Evolutionary conservation across 192 early-diverging fungal species (phyloP).

Genomic region (Funneliformis mosseae): DNA sequence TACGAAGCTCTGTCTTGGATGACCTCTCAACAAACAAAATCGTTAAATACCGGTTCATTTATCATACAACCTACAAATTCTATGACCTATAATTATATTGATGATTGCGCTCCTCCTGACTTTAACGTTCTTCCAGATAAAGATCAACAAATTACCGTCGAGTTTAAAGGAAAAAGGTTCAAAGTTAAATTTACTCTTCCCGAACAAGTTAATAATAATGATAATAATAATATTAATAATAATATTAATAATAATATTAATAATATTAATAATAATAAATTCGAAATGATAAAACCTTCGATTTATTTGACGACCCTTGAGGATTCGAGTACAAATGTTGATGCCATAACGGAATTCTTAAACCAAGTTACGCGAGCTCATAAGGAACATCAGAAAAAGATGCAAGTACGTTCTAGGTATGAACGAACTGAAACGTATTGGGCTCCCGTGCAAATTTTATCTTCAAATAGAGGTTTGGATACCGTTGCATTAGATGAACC

Average conservation of each 20-base stretch:
- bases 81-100: not conserved
- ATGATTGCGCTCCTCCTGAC: not conserved
- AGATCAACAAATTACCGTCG: not conserved
- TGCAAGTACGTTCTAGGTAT: conserved; percentile 3
- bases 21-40: conserved; percentile 28
- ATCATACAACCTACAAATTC: conserved; percentile 6
- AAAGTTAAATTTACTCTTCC: conserved; percentile 23
- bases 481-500: conserved; percentile 57
- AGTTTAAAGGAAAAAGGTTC: conserved; percentile 9
- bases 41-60: conserved; percentile 6
- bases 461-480: conserved; percentile 44
- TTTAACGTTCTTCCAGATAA: conserved; percentile 9
- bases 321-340: conserved; percentile 19
- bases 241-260: not conserved
- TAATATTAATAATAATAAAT: conserved; percentile 5
- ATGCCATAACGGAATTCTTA: conserved; percentile 18
- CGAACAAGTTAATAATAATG: not conserved
- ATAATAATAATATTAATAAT: not conserved
- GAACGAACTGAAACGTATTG: conserved; percentile 15
- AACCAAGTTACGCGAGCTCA: conserved; percentile 19
- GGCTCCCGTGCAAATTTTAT: conserved; percentile 13
- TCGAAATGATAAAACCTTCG: conserved; percentile 19
- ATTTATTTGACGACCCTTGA: conserved; percentile 24
- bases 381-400: not conserved
- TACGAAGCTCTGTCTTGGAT: conserved; percentile 30